Percentiles rank a stretch among this genome's conserved stretches.
phyloP scores from a whole-genome alignment of 768 basidiomycete genomes.

The Tulasnella sp. region DNA sequence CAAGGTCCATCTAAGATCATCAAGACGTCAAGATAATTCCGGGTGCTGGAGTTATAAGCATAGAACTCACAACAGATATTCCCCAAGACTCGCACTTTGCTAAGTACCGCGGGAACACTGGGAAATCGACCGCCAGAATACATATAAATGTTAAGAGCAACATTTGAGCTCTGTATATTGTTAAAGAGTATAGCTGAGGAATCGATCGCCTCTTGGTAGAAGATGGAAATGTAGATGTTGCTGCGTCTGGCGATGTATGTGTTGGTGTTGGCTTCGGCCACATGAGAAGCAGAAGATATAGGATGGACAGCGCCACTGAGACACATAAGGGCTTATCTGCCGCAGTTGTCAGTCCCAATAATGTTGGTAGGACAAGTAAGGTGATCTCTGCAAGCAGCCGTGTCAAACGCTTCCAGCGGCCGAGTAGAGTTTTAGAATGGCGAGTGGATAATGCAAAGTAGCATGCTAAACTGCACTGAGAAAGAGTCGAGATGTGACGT shows the following conservation, averaged over 20 bases:
- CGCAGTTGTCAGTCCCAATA: slow-evolving; percentile 70
- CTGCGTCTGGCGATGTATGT: not conserved
- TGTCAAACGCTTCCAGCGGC: slow-evolving; percentile 1
- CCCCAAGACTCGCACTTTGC: slow-evolving; percentile 94
- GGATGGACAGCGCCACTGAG: slow-evolving; percentile 27
- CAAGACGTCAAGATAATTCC: not conserved
- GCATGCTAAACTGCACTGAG: slow-evolving; percentile 58
- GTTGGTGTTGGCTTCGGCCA: slow-evolving; percentile 9
- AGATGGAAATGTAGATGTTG: not conserved
- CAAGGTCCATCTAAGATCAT: slow-evolving; percentile 81
- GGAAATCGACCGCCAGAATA: slow-evolving; percentile 94
- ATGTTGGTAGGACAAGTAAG: slow-evolving; percentile 62
- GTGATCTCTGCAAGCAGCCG: slow-evolving; percentile 42
- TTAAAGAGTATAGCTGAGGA: slow-evolving; percentile 59
- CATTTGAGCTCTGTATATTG: slow-evolving; percentile 88
- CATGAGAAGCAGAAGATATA: slow-evolving; percentile 21
- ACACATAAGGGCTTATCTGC: slow-evolving; percentile 47
- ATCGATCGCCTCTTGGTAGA: not conserved
- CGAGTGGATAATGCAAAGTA: slow-evolving; percentile 50
- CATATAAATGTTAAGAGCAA: slow-evolving; percentile 82
- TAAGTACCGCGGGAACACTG: slow-evolving; percentile 73
- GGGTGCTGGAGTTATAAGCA: not conserved
- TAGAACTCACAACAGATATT: slow-evolving; percentile 64
- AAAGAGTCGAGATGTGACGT: slow-evolving; percentile 17
- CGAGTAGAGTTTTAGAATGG: slow-evolving; percentile 25